These are phyloP conservation scores for Spongospora subterranea DNA, from an alignment of 208 protist genomes.

Conservation along the genomic window DNA sequence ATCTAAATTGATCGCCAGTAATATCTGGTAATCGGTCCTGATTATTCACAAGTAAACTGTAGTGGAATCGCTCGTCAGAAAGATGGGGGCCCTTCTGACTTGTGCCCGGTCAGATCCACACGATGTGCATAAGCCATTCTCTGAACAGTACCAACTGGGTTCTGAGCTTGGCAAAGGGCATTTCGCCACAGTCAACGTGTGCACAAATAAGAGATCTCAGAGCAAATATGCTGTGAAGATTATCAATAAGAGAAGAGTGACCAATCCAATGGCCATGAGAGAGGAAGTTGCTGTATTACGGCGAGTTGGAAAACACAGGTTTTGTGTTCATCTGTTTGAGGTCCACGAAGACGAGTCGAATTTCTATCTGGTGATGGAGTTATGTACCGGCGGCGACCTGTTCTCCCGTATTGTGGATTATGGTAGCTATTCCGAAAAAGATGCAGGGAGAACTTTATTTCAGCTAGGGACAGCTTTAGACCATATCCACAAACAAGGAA, in stretches of 20 bases:
- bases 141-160: background rate
- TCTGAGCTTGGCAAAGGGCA: constrained; percentile 45
- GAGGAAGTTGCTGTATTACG: constrained; percentile 27
- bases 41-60: too few species aligned
- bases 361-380: constrained; percentile 68
- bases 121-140: background rate
- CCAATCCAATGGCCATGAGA: constrained; percentile 46
- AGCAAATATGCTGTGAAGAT: constrained; percentile 45
- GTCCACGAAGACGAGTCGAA: constrained; percentile 30
- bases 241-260: constrained; percentile 52
- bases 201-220: background rate
- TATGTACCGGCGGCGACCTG: constrained; percentile 64
- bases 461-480: constrained; percentile 53
- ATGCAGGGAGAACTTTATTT: constrained; percentile 50
- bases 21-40: too few species aligned
- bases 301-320: background rate
- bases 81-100: background rate
- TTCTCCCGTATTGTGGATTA: constrained; percentile 59
- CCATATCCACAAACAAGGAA: constrained; percentile 63
- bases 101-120: background rate
- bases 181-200: constrained; percentile 29
- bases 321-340: background rate
- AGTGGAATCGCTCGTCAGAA: too few species aligned
- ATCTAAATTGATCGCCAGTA: too few species aligned
- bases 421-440: constrained; percentile 44